Percentiles rank a stretch among this genome's conserved stretches.
These are phyloP conservation scores for Penicillium antarcticum DNA, from an alignment of 495 filamentous ascomycete genomes.

Conservation along the genomic window DNA sequence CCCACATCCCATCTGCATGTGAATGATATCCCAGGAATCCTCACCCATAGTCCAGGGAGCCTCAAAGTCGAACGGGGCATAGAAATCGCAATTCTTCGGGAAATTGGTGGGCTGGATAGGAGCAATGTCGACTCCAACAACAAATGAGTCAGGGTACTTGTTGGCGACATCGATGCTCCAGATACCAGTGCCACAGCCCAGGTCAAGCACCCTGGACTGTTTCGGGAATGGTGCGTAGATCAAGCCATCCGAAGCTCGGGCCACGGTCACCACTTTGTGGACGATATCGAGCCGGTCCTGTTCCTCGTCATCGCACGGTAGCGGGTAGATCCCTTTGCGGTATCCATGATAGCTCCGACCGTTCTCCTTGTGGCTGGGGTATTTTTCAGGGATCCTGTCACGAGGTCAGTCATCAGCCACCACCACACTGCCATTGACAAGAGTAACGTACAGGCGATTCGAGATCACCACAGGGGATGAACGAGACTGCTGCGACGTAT, in stretches of 20 bases:
- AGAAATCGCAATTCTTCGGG: constrained; percentile 68
- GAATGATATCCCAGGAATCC: constrained; percentile 81
- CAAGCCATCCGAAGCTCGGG: constrained; percentile 52
- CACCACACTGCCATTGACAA: neutral
- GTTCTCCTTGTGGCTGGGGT: constrained; percentile 41
- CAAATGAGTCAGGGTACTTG: constrained; percentile 58
- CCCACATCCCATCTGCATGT: constrained; percentile 76
- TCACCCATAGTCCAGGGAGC: constrained; percentile 73
- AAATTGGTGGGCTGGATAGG: constrained; percentile 76
- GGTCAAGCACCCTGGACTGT: constrained; percentile 64
- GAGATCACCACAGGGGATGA: constrained; percentile 8
- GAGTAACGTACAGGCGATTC: constrained; percentile 34
- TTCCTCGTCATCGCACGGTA: constrained; percentile 58
- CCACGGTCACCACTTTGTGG: constrained; percentile 70
- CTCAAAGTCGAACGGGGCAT: constrained; percentile 70
- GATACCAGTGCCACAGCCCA: constrained; percentile 88
- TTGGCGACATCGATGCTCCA: constrained; percentile 86
- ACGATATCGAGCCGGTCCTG: constrained; percentile 75
- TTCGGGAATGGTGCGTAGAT: constrained; percentile 51
- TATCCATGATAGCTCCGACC: constrained; percentile 48
- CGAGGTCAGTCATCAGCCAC: constrained; percentile 16
- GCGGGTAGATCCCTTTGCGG: constrained; percentile 46
- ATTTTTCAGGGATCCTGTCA: constrained; percentile 33
- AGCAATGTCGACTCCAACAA: constrained; percentile 74
- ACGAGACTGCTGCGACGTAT: constrained; percentile 17